These are phyloP conservation scores for Populus ilicifolia DNA, from an alignment of 345 rosid genomes.

Conservation along the genomic window DNA sequence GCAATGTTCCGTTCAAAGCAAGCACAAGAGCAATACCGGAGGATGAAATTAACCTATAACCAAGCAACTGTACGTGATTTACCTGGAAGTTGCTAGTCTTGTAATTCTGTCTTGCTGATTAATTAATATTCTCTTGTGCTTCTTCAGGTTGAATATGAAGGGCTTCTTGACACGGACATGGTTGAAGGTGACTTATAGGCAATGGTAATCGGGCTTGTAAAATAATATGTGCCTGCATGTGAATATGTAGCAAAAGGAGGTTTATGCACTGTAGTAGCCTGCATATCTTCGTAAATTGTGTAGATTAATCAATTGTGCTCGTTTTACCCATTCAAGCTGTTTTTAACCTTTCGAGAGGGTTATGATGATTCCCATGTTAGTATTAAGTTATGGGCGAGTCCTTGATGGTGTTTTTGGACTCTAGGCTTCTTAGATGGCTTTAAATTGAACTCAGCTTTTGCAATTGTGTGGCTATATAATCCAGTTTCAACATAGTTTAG, in stretches of 20 bases:
- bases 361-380: background rate
- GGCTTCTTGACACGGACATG: conserved; percentile 24
- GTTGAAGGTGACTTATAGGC: conserved; percentile 9
- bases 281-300: conserved; percentile 20
- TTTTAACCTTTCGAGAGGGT: conserved; percentile 15
- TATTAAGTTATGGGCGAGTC: background rate
- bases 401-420: background rate
- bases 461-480: background rate
- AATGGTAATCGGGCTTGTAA: background rate
- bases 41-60: conserved; percentile 67
- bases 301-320: conserved; percentile 7
- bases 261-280: background rate
- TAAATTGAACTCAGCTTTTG: too few relatives aligned
- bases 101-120: background rate
- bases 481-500: background rate
- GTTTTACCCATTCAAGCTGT: conserved; percentile 11
- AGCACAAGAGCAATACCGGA: conserved; percentile 81
- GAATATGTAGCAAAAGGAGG: background rate
- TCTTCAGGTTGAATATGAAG: conserved; percentile 67
- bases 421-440: background rate
- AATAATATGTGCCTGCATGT: background rate
- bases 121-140: conserved; percentile 3
- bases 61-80: conserved; percentile 57
- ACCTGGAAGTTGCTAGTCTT: background rate
- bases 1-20: conserved; percentile 94